Percentiles rank a stretch among this genome's conserved stretches.
phyloP scores from a whole-genome alignment of 495 filamentous ascomycete species.

The Sporormia fimetaria region DNA sequence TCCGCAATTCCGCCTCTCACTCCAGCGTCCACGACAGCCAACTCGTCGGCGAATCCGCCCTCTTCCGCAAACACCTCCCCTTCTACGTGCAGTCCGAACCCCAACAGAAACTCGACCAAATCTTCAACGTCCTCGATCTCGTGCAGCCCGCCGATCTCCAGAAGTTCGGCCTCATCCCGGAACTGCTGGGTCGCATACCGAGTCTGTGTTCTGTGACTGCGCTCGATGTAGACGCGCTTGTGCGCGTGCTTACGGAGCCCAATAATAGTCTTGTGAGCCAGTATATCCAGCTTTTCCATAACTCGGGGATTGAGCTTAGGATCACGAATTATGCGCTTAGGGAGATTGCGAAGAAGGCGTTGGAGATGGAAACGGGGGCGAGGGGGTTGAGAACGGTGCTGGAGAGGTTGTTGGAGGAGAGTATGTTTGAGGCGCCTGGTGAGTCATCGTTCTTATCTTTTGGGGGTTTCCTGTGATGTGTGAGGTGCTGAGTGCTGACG shows the following conservation, averaged over 20 bases:
- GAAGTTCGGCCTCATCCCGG: slow-evolving; percentile 86
- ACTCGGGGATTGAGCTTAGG: slow-evolving; percentile 68
- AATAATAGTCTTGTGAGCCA: slow-evolving; percentile 76
- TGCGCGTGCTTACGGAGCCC: slow-evolving; percentile 83
- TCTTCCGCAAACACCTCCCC: slow-evolving; percentile 58
- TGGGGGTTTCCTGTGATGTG: background rate
- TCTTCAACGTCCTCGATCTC: slow-evolving; percentile 71
- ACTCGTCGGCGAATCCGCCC: slow-evolving; percentile 40
- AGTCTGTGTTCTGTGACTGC: slow-evolving; percentile 74
- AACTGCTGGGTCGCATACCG: slow-evolving; percentile 83
- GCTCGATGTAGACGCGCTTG: slow-evolving; percentile 64
- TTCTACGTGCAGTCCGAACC: slow-evolving; percentile 43
- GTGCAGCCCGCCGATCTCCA: slow-evolving; percentile 75
- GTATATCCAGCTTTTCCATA: slow-evolving; percentile 73
- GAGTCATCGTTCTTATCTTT: slow-evolving; percentile 34
- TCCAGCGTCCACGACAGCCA: slow-evolving; percentile 36
- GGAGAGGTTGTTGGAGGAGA: slow-evolving; percentile 73
- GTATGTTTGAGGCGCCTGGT: slow-evolving; percentile 85
- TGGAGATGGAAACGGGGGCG: slow-evolving; percentile 73
- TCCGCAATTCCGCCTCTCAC: slow-evolving; percentile 42
- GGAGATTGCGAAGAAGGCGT: slow-evolving; percentile 64
- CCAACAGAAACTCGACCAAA: slow-evolving; percentile 32
- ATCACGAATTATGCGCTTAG: slow-evolving; percentile 71
- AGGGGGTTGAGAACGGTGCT: slow-evolving; percentile 79
- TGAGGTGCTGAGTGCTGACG: background rate